These are phyloP conservation scores for Blastocystis sp. DNA, from an alignment of 352 stramenopile genomes.

Conservation along the genomic window DNA sequence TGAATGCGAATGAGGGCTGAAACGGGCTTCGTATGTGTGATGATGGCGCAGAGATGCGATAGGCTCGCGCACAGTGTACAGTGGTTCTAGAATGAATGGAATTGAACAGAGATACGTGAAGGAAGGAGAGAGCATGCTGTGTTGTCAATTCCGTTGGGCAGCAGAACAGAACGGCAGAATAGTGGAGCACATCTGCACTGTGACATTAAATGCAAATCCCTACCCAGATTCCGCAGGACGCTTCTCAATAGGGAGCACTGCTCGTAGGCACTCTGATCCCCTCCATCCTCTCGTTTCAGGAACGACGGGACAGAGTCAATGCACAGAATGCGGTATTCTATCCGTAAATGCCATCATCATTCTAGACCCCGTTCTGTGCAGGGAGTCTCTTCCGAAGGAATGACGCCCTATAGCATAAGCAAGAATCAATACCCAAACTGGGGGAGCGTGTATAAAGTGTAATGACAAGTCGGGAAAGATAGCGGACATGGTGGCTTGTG, in stretches of 20 bases:
- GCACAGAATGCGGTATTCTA: too few relatives aligned
- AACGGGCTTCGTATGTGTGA: slow-evolving; percentile 3
- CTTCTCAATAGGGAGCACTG: not conserved
- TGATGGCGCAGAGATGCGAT: not conserved
- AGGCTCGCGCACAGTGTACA: not conserved
- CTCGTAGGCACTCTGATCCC: not conserved
- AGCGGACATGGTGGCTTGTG: not conserved
- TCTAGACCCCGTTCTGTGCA: too few relatives aligned
- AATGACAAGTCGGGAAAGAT: not conserved
- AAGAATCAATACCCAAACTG: not conserved
- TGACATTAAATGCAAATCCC: not conserved
- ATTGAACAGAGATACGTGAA: not conserved
- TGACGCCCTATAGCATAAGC: too few relatives aligned
- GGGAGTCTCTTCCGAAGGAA: too few relatives aligned
- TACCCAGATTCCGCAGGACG: not conserved
- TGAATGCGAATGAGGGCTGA: not conserved
- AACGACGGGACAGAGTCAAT: too few relatives aligned
- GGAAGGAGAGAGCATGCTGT: not conserved
- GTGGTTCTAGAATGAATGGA: not conserved
- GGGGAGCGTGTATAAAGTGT: not conserved
- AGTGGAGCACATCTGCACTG: not conserved
- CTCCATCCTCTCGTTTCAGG: too few relatives aligned
- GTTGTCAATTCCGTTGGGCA: not conserved
- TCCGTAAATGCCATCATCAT: too few relatives aligned
- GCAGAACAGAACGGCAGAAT: not conserved